These are phyloP conservation scores for Somion occarium DNA, from an alignment of 1,284 basidiomycete species.

Conservation along the genomic window DNA sequence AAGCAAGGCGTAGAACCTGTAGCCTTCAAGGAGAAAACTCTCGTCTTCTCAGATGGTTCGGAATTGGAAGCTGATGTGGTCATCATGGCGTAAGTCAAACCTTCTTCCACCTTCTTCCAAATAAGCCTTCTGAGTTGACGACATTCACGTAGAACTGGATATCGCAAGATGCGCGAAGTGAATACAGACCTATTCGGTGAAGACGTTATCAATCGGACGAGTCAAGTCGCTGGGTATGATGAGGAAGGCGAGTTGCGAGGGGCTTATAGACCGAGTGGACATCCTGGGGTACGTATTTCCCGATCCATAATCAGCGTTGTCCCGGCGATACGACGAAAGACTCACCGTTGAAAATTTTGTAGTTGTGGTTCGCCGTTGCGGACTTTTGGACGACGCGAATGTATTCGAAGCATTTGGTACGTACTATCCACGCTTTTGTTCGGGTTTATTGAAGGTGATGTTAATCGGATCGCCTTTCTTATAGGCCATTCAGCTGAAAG, in stretches of 20 bases:
- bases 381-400: slow-evolving; percentile 29
- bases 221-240: slow-evolving; percentile 49
- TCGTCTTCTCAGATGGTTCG: slow-evolving; percentile 62
- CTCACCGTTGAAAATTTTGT: background rate
- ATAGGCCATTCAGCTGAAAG: slow-evolving; percentile 30
- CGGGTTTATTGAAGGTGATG: background rate
- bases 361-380: slow-evolving; percentile 34
- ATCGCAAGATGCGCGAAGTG: slow-evolving; percentile 27
- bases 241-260: slow-evolving; percentile 52
- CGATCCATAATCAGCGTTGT: no score
- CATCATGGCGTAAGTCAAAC: slow-evolving; percentile 48
- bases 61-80: slow-evolving; percentile 62
- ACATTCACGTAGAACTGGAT: slow-evolving; percentile 10
- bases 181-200: slow-evolving; percentile 41
- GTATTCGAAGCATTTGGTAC: slow-evolving; percentile 31
- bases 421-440: slow-evolving; percentile 7
- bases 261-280: slow-evolving; percentile 24
- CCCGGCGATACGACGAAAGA: background rate
- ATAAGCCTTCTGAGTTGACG: slow-evolving; percentile 29
- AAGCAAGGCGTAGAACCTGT: slow-evolving; percentile 59
- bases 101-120: slow-evolving; percentile 21
- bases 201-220: slow-evolving; percentile 39
- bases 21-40: slow-evolving; percentile 43
- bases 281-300: slow-evolving; percentile 23
- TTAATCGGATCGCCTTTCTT: background rate